Conservation (phyloP, 2,329 filamentous ascomycete genomes). For the Fusarium tuaranense region DNA sequence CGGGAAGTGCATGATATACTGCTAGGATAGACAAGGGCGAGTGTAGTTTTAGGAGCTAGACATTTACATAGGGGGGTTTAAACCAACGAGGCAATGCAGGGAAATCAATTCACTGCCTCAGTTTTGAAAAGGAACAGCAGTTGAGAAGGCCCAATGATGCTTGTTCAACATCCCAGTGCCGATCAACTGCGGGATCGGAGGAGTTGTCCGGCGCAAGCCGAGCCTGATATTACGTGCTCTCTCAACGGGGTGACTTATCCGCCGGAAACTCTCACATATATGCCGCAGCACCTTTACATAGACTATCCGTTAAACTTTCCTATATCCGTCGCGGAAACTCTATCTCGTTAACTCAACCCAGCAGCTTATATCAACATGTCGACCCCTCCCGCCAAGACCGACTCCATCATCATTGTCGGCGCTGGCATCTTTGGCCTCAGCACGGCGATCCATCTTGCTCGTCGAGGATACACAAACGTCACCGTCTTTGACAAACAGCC, state of each 20-base stretch:
- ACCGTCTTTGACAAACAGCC: conserved; percentile 62
- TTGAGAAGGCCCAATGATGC: background rate
- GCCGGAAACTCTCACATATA: background rate
- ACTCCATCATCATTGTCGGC: conserved; percentile 39
- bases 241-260: background rate
- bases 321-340: background rate
- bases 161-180: background rate
- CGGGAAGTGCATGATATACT: too few species aligned
- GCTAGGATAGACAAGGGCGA: too few species aligned
- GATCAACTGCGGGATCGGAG: background rate
- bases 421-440: conserved; percentile 51
- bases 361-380: background rate
- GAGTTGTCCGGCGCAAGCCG: background rate
- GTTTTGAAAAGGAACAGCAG: too few species aligned
- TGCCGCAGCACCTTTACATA: background rate
- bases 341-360: background rate
- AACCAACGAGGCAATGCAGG: too few species aligned
- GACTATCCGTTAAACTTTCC: background rate
- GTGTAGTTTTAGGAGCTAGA: too few species aligned
- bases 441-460: conserved; percentile 48
- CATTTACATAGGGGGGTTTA: too few species aligned
- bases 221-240: background rate
- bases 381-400: conserved; percentile 1
- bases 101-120: too few species aligned
- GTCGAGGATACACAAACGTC: conserved; percentile 58